Evolutionary conservation across 176 grass and related monocot species (phyloP).

Genomic region (Themeda triandra): DNA sequence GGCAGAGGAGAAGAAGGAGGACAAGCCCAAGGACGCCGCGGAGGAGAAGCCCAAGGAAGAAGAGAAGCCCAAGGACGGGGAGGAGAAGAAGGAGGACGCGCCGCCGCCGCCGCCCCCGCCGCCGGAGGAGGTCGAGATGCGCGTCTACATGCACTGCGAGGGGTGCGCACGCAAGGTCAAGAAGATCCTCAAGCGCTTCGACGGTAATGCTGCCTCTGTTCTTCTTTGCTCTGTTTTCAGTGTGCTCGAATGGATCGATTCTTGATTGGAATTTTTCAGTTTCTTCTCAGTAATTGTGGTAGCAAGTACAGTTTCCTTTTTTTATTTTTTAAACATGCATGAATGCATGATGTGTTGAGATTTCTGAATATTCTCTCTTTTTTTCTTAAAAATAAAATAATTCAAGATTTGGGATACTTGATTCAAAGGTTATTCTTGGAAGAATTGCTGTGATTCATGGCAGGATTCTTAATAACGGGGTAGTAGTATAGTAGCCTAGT

Average conservation of each 20-base stretch:
- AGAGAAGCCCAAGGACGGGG: constrained; percentile 35
- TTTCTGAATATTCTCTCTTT: neutral
- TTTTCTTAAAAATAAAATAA: neutral
- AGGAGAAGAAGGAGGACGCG: constrained; percentile 14
- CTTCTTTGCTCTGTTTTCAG: too few relatives aligned
- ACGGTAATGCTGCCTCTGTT: constrained; percentile 51
- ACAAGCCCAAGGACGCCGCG: constrained; percentile 18
- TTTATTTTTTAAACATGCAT: neutral
- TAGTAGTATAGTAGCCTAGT: neutral
- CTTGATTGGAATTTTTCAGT: neutral
- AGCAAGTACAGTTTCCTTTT: neutral
- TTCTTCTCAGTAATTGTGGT: neutral
- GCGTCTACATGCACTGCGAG: constrained; percentile 99
- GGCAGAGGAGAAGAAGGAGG: neutral
- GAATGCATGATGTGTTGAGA: neutral
- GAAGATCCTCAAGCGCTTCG: constrained; percentile 65
- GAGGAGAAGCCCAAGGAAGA: constrained; percentile 35
- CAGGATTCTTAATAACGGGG: neutral
- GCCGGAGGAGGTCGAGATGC: constrained; percentile 86
- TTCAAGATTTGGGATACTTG: constrained; percentile 8
- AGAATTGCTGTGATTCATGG: constrained; percentile 8
- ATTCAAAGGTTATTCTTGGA: neutral
- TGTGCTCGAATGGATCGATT: too few relatives aligned
- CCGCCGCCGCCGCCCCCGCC: constrained; percentile 44
- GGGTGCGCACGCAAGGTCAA: constrained; percentile 89